Conservation (phyloP, 768 basidiomycete species). For the Auricularia auricula-judae region DNA sequence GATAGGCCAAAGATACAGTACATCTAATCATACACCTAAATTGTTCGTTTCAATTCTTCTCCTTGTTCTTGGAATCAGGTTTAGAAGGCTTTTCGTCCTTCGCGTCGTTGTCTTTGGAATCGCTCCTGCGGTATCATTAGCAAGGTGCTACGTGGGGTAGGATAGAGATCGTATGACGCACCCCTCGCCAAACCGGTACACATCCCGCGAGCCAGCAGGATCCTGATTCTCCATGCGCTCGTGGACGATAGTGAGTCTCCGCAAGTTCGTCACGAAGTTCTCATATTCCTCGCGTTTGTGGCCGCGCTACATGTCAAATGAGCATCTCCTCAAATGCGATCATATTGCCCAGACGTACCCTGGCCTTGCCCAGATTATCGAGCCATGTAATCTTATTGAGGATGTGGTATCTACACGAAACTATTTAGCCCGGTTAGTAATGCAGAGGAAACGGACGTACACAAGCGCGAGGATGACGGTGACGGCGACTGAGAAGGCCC, state of each 20-base stretch:
- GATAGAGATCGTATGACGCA: neutral
- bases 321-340: too few relatives aligned
- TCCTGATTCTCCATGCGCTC: constrained; percentile 10
- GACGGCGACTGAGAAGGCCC: constrained; percentile 30
- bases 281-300: constrained; percentile 25
- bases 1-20: too few relatives aligned
- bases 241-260: constrained; percentile 31
- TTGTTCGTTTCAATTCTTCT: too few relatives aligned
- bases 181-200: neutral
- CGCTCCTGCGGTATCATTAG: too few relatives aligned
- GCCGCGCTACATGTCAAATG: constrained; percentile 14
- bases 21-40: too few relatives aligned
- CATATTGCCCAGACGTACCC: constrained; percentile 6
- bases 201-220: neutral
- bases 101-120: neutral
- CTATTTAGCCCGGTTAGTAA: neutral
- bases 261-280: constrained; percentile 28
- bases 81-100: neutral
- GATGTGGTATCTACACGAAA: constrained; percentile 16
- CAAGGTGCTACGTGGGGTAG: too few relatives aligned
- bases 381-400: constrained; percentile 28
- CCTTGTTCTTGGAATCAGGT: too few relatives aligned
- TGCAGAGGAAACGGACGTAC: constrained; percentile 3
- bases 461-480: constrained; percentile 24
- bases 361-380: constrained; percentile 25